Conservation (phyloP, 148 eudicot genomes). For the Linanthus parryae region DNA sequence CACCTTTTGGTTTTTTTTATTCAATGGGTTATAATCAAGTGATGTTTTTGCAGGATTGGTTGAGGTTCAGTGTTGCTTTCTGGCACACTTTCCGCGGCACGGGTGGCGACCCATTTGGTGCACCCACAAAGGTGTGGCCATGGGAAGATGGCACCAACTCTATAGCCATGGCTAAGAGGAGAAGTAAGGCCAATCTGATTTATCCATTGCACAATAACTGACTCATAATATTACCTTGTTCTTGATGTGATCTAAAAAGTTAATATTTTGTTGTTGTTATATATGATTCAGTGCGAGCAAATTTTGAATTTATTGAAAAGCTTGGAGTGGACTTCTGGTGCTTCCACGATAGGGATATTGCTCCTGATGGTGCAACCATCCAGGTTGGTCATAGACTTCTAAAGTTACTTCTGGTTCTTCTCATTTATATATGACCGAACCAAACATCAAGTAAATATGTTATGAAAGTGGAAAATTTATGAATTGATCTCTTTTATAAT, state of each 20-base stretch:
- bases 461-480: no score
- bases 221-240: neutral
- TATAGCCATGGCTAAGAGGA: constrained; percentile 85
- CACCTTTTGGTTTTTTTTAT: no score
- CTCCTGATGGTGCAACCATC: constrained; percentile 85
- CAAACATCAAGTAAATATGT: no score
- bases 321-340: constrained; percentile 97
- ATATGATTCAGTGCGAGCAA: constrained; percentile 79
- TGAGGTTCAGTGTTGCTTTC: constrained; percentile 96
- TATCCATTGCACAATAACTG: no score
- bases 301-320: constrained; percentile 91
- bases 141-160: constrained; percentile 99
- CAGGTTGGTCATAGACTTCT: no score
- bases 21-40: no score
- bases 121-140: constrained; percentile 90
- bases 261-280: neutral
- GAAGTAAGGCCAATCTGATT: constrained; percentile 70
- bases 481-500: no score
- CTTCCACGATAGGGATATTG: constrained; percentile 97
- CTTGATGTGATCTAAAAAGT: neutral
- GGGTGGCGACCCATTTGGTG: constrained; percentile 94
- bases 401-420: no score
- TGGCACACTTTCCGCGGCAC: constrained; percentile 99
- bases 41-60: constrained; percentile 61
- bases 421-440: no score